These are phyloP conservation scores for Lepidium didymum DNA, from an alignment of 345 rosid genomes.

Conservation along the genomic window DNA sequence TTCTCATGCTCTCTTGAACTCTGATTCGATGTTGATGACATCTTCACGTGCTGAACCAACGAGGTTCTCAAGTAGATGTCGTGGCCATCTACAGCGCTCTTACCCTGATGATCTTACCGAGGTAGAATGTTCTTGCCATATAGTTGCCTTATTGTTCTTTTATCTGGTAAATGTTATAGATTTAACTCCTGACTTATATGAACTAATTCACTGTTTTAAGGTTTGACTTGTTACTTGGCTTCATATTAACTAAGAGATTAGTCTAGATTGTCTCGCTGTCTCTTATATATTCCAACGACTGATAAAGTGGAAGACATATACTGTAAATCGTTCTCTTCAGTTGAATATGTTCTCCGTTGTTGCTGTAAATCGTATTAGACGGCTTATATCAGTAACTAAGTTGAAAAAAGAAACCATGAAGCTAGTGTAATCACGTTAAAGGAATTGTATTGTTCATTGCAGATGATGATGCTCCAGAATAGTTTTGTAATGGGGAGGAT, in stretches of 20 bases:
- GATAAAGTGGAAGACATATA: neutral
- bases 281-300: neutral
- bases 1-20: constrained; percentile 33
- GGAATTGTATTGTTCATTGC: constrained; percentile 10
- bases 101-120: constrained; percentile 82
- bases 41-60: constrained; percentile 37
- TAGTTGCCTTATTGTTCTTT: neutral
- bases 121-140: constrained; percentile 32
- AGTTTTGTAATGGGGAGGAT: constrained; percentile 32
- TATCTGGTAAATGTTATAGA: neutral
- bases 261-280: neutral
- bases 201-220: neutral
- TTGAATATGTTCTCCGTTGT: neutral
- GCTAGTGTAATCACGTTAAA: neutral
- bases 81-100: constrained; percentile 55
- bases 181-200: neutral
- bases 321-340: neutral
- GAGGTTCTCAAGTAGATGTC: constrained; percentile 42
- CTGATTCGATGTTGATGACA: constrained; percentile 32
- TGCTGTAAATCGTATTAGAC: neutral
- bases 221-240: neutral
- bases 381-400: constrained; percentile 4
- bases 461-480: constrained; percentile 34
- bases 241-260: neutral
- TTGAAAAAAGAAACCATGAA: constrained; percentile 1